Conservation (phyloP, 208 protist species). For the Borovskyia barvae region DNA sequence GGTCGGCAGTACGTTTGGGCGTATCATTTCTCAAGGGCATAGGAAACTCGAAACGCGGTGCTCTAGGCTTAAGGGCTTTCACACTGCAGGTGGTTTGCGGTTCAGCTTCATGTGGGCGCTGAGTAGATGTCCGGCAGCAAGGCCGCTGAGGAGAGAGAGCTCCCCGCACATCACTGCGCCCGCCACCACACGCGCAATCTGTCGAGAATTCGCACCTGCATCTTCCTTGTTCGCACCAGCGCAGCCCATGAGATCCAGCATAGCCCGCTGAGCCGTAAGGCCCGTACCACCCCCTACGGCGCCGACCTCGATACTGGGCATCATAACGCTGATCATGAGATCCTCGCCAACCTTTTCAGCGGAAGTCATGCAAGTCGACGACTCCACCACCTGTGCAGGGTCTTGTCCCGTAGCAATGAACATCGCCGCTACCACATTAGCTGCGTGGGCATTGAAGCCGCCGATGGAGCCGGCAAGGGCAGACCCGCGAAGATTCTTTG, state of each 20-base stretch:
- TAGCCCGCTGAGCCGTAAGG: slow-evolving; percentile 91
- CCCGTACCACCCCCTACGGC: slow-evolving; percentile 98
- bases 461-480: slow-evolving; percentile 97
- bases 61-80: no score
- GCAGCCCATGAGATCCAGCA: slow-evolving; percentile 94
- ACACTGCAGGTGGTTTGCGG: slow-evolving; percentile 78
- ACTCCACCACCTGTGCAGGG: slow-evolving; percentile 98
- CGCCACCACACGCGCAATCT: slow-evolving; percentile 92
- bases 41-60: no score
- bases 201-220: slow-evolving; percentile 90
- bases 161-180: slow-evolving; percentile 96
- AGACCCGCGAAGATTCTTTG: slow-evolving; percentile 97
- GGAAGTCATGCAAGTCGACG: slow-evolving; percentile 95
- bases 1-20: no score
- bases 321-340: slow-evolving; percentile 95
- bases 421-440: slow-evolving; percentile 97
- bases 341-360: slow-evolving; percentile 92
- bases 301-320: slow-evolving; percentile 99
- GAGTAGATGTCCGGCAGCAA: slow-evolving; percentile 88
- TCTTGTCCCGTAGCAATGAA: slow-evolving; percentile 99
- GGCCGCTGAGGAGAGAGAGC: slow-evolving; percentile 95
- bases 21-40: no score
- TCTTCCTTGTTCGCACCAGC: slow-evolving; percentile 74
- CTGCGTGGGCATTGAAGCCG: slow-evolving; percentile 97
- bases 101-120: slow-evolving; percentile 93